Evolutionary conservation across 371 early-diverging fungal species (phyloP).

Genomic region (Encephalitozoon romaleae): DNA sequence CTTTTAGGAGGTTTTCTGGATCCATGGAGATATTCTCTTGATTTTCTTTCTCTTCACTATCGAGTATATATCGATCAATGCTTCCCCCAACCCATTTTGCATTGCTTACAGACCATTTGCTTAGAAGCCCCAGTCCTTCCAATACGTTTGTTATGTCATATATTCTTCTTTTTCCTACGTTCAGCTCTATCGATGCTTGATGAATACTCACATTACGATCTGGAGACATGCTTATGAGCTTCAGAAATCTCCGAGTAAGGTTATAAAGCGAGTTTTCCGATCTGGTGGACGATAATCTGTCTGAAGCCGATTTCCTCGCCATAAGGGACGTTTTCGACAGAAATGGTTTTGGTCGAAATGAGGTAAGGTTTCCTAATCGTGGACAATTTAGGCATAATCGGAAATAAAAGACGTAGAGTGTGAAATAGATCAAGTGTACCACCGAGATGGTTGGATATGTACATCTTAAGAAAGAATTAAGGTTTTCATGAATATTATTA

Average conservation of each 20-base stretch:
- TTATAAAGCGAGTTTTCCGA: constrained; percentile 65
- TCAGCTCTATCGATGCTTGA: constrained; percentile 65
- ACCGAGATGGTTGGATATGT: neutral
- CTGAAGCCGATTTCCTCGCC: constrained; percentile 4
- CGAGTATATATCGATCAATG: constrained; percentile 19
- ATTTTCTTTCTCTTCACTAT: constrained; percentile 20
- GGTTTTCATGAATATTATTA: neutral
- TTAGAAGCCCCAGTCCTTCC: constrained; percentile 69
- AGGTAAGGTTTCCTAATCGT: neutral
- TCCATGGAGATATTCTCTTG: neutral
- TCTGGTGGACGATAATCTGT: constrained; percentile 44
- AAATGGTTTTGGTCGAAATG: neutral
- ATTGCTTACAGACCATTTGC: constrained; percentile 70
- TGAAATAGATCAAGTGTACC: neutral
- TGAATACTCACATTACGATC: constrained; percentile 68
- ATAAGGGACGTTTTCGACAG: constrained; percentile 4
- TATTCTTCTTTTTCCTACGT: constrained; percentile 71
- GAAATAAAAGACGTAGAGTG: neutral
- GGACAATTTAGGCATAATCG: neutral
- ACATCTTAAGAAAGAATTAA: neutral
- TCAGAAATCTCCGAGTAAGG: constrained; percentile 69
- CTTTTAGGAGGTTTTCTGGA: neutral
- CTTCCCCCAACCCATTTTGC: constrained; percentile 65
- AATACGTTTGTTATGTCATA: constrained; percentile 77
- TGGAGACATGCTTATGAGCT: constrained; percentile 64